phyloP scores from a whole-genome alignment of 768 basidiomycete genomes.

The Lenzites betulinus region DNA sequence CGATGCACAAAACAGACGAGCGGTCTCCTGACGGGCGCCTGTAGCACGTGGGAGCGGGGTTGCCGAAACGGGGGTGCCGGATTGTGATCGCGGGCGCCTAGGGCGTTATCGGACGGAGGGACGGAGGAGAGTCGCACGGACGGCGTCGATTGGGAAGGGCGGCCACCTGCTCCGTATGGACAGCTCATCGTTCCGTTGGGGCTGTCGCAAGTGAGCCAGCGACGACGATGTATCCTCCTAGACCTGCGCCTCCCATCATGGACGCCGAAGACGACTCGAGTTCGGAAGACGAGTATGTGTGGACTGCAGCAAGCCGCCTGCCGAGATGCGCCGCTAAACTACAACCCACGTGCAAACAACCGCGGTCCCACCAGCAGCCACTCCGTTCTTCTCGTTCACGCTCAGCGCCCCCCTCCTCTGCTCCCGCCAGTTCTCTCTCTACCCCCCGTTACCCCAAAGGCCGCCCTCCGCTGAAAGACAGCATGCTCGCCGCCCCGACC shows the following conservation, averaged over 20 bases:
- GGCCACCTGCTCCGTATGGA: conserved; percentile 6
- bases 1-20: conserved; percentile 15
- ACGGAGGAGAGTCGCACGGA: conserved; percentile 1
- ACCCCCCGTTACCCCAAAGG: conserved; percentile 2
- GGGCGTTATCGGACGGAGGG: conserved; percentile 12
- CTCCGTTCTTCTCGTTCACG: conserved; percentile 29
- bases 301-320: conserved; percentile 26
- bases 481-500: conserved; percentile 44
- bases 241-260: conserved; percentile 12
- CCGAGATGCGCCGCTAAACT: conserved; percentile 20
- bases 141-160: conserved; percentile 11
- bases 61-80: background rate
- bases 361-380: conserved; percentile 21
- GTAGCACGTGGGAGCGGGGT: conserved; percentile 7
- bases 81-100: conserved; percentile 1
- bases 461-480: conserved; percentile 23
- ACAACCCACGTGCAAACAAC: conserved; percentile 23
- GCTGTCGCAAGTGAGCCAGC: conserved; percentile 8
- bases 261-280: conserved; percentile 21
- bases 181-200: conserved; percentile 3
- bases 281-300: conserved; percentile 32
- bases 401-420: conserved; percentile 33
- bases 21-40: conserved; percentile 7
- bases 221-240: conserved; percentile 14
- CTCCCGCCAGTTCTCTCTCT: conserved; percentile 9